These are phyloP conservation scores for Thinopyrum elongatum DNA, from an alignment of 176 grass and related monocot species.

Conservation along the genomic window DNA sequence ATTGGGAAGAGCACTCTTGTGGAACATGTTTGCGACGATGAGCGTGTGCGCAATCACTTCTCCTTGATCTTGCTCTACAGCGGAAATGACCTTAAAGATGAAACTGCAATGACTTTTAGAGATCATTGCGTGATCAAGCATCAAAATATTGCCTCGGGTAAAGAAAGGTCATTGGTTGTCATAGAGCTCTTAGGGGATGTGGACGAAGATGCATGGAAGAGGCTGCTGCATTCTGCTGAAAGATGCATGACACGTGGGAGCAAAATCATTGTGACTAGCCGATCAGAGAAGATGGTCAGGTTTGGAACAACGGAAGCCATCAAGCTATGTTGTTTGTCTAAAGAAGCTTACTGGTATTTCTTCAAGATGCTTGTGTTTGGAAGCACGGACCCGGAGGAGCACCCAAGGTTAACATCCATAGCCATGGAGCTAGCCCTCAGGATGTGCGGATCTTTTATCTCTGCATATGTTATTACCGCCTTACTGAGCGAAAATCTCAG, in stretches of 20 bases:
- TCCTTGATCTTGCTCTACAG: background rate
- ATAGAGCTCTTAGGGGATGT: background rate
- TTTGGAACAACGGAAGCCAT: background rate
- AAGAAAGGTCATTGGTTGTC: background rate
- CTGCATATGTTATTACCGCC: background rate
- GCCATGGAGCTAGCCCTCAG: background rate
- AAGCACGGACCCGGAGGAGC: background rate
- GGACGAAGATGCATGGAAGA: background rate
- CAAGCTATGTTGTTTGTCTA: background rate
- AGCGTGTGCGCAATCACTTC: background rate
- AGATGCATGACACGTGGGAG: background rate
- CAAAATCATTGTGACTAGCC: background rate
- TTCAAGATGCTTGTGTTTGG: slow-evolving; percentile 22
- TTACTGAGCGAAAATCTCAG: background rate
- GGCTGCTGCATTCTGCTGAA: background rate
- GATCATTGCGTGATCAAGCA: background rate
- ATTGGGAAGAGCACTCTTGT: slow-evolving; percentile 12
- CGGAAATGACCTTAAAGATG: background rate
- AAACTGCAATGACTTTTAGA: fast-evolving
- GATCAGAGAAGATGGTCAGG: background rate
- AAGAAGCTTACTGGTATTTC: slow-evolving; percentile 21
- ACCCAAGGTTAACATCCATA: slow-evolving; percentile 1
- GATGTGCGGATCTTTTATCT: background rate
- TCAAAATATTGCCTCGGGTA: background rate
- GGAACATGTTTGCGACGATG: background rate